Evolutionary conservation across 768 basidiomycete species (phyloP).

Genomic region (Strobilomyces echinocephalus): DNA sequence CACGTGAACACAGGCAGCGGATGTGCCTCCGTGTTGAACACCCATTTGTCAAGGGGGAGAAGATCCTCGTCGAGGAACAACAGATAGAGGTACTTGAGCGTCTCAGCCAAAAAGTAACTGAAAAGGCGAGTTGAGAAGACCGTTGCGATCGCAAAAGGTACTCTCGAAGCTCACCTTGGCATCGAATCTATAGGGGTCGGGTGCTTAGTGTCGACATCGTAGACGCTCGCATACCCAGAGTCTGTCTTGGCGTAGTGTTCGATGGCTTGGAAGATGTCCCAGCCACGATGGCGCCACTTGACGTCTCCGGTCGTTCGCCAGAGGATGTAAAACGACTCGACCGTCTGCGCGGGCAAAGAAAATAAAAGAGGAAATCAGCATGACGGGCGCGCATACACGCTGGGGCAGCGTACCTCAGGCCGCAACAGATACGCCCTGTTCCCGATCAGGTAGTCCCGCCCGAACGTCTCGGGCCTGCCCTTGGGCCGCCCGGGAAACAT

Average conservation of each 20-base stretch:
- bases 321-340: slow-evolving; percentile 69
- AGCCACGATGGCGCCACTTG: slow-evolving; percentile 68
- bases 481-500: neutral
- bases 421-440: slow-evolving; percentile 52
- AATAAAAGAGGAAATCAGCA: neutral
- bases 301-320: slow-evolving; percentile 66
- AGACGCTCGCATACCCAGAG: slow-evolving; percentile 59
- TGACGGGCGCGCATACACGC: neutral
- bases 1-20: slow-evolving; percentile 71
- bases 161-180: slow-evolving; percentile 49
- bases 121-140: slow-evolving; percentile 10
- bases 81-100: slow-evolving; percentile 69
- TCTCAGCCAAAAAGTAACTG: slow-evolving; percentile 55
- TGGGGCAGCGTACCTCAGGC: slow-evolving; percentile 53
- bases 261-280: slow-evolving; percentile 66
- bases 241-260: slow-evolving; percentile 53
- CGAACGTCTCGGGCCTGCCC: slow-evolving; percentile 5
- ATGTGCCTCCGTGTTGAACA: slow-evolving; percentile 71
- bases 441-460: slow-evolving; percentile 51
- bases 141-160: neutral
- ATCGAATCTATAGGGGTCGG: slow-evolving; percentile 48
- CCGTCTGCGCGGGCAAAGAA: slow-evolving; percentile 39
- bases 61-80: slow-evolving; percentile 61
- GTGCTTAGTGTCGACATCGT: slow-evolving; percentile 40
- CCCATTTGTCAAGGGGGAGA: slow-evolving; percentile 50